A percentile compares a stretch with the other conserved stretches of the same genome.
Evolutionary conservation across 2,329 filamentous ascomycete species (phyloP).

Genomic region (Epichloe elymi): DNA sequence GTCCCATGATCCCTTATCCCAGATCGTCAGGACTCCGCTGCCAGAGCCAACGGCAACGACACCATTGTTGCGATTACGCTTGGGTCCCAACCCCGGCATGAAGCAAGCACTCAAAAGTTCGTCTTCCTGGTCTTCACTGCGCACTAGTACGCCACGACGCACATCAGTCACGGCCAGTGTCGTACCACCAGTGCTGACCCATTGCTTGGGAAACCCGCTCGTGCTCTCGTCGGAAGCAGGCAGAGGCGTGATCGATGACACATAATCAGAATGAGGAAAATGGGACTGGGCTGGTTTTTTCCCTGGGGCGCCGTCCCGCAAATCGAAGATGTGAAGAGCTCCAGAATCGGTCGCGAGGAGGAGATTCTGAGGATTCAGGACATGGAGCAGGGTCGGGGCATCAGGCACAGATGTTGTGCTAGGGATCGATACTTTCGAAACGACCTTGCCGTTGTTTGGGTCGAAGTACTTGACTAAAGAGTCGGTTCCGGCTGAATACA

Average conservation of each 20-base stretch:
- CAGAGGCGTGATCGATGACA: slow-evolving; percentile 75
- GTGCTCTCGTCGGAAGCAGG: slow-evolving; percentile 70
- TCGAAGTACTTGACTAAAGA: slow-evolving; percentile 45
- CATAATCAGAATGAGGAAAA: slow-evolving; percentile 82
- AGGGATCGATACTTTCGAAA: slow-evolving; percentile 72
- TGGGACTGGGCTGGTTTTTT: slow-evolving; percentile 65
- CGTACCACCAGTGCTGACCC: slow-evolving; percentile 83
- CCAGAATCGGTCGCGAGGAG: slow-evolving; percentile 85
- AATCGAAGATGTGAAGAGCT: slow-evolving; percentile 75
- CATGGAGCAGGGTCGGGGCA: slow-evolving; percentile 67
- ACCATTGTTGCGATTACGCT: slow-evolving; percentile 52
- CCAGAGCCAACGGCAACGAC: slow-evolving; percentile 64
- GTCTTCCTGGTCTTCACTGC: slow-evolving; percentile 90
- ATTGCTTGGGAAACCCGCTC: slow-evolving; percentile 85
- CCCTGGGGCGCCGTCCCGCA: slow-evolving; percentile 48
- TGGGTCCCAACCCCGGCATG: slow-evolving; percentile 62
- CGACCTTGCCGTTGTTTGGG: slow-evolving; percentile 50
- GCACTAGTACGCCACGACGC: slow-evolving; percentile 70
- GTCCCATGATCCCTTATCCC: slow-evolving; percentile 91
- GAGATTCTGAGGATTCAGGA: slow-evolving; percentile 75
- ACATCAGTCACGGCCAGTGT: slow-evolving; percentile 86
- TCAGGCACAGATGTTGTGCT: slow-evolving; percentile 42
- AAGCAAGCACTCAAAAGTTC: slow-evolving; percentile 74
- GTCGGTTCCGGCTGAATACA: slow-evolving; percentile 53
- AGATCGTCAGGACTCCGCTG: slow-evolving; percentile 74